Evolutionary conservation across 371 early-diverging fungal genomes (phyloP), one percentile per base, ranked within the genome.

Genomic region (Sporodiniella umbellata): DNA sequence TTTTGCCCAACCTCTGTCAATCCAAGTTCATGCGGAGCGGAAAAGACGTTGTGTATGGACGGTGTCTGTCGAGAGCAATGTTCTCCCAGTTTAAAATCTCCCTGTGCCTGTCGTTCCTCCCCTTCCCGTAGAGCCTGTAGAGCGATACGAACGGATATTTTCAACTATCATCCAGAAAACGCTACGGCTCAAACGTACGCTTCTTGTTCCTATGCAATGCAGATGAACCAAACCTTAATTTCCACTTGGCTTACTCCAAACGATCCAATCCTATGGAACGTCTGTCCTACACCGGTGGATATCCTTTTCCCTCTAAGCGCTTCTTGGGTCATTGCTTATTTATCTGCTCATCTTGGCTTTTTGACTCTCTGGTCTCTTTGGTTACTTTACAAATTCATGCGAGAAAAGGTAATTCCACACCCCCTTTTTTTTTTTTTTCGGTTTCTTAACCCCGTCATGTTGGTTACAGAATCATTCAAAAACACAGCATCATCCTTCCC

Each of bases 101-200:
- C 59, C 8, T 68, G 69, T 42, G 43, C 45, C 11, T 8, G 28
- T 1, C 14, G 15, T 11, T 68, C 65, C 30, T 31, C 24, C 3
- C 38, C 39, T 15, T 12, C 43, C 17, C 8, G 25, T 14, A 26
- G 54, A 23, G n/a, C 33, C 2, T 65, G 69, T 22, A 37, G n/a
- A n/a, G n/a, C n/a, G n/a, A n/a, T n/a, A 8, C 24, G 28, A 14
- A 54, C 75, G n/a, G 59, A 58, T 8, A 68, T 73, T 37, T 33
- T 37, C 10, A 44, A 64, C 25, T 79, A 69, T 42, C 58, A 70
- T 25, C 66, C 79, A 1, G 42, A 60, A 19, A 70, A 68, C 8
- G 66, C 66, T 18, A 51, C 65, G 2, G 42, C 49, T 23, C 80
- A 77, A 44, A 58, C 64, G 8, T 54, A 64, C 25, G 47, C 46